phyloP scores from a whole-genome alignment of 2,329 filamentous ascomycete species.

The Colletotrichum lini region DNA sequence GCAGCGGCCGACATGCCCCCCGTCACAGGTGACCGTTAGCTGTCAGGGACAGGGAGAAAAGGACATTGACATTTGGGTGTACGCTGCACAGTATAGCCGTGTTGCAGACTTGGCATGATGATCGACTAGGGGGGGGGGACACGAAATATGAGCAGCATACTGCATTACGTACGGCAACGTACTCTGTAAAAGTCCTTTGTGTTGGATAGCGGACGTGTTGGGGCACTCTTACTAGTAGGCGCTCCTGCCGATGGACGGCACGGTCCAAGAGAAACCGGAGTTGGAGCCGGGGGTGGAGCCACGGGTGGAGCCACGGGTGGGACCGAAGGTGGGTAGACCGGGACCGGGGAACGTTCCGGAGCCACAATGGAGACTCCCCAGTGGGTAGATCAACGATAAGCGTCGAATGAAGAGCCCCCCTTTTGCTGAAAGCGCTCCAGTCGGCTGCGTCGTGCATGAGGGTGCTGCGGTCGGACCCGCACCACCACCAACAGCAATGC shows the following conservation, averaged over 20 bases:
- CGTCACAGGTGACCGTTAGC: background rate
- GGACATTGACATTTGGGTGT: background rate
- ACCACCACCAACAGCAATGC: background rate
- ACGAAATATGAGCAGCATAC: background rate
- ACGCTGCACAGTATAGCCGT: background rate
- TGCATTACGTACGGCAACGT: background rate
- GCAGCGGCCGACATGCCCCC: background rate
- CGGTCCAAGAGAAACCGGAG: background rate
- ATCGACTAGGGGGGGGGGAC: background rate
- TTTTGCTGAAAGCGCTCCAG: constrained; percentile 49
- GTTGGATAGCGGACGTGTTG: background rate
- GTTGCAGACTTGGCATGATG: background rate
- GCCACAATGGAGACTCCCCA: background rate
- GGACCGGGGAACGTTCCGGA: background rate
- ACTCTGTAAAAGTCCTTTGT: background rate
- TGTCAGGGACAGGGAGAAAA: background rate
- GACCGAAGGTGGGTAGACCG: background rate
- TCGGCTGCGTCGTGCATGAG: constrained; percentile 59
- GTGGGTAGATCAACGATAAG: background rate
- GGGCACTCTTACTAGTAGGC: background rate
- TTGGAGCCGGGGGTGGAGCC: background rate
- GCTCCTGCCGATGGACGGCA: background rate
- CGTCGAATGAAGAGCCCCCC: background rate
- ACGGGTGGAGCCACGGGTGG: background rate
- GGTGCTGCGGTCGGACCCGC: constrained; percentile 41